Percentiles rank a stretch among this genome's conserved stretches.
Evolutionary conservation across 768 basidiomycete species (phyloP).

Genomic region (Mycena vulgaris): DNA sequence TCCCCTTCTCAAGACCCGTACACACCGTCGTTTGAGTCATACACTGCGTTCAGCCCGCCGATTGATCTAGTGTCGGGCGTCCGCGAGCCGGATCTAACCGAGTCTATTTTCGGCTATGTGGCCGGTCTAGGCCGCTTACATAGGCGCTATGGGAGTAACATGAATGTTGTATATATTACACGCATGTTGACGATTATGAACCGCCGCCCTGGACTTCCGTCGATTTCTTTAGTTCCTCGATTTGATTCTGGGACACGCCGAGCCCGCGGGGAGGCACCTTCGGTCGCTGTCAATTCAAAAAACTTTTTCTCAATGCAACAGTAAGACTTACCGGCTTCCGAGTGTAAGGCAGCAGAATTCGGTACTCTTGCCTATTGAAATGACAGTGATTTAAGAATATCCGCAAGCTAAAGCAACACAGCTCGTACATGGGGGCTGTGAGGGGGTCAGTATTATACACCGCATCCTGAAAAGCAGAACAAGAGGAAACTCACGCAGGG

Average conservation of each 20-base stretch:
- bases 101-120: no score
- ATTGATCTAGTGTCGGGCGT: no score
- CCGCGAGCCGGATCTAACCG: no score
- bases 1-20: no score
- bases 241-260: neutral
- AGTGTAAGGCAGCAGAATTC: slow-evolving; percentile 1
- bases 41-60: no score
- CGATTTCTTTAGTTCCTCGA: neutral
- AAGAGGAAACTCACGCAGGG: neutral
- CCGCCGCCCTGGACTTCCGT: no score
- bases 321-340: slow-evolving; percentile 1
- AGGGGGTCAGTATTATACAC: neutral
- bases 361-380: neutral
- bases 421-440: slow-evolving; percentile 6
- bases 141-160: no score
- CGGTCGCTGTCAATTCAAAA: neutral
- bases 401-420: neutral
- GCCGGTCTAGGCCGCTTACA: no score
- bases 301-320: neutral
- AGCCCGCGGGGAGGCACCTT: neutral
- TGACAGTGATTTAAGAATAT: neutral
- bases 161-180: no score
- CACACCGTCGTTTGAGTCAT: no score
- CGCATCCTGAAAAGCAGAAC: neutral
- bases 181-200: no score